Conservation (phyloP, 441 rosid genomes). For the Adansonia grandidieri region DNA sequence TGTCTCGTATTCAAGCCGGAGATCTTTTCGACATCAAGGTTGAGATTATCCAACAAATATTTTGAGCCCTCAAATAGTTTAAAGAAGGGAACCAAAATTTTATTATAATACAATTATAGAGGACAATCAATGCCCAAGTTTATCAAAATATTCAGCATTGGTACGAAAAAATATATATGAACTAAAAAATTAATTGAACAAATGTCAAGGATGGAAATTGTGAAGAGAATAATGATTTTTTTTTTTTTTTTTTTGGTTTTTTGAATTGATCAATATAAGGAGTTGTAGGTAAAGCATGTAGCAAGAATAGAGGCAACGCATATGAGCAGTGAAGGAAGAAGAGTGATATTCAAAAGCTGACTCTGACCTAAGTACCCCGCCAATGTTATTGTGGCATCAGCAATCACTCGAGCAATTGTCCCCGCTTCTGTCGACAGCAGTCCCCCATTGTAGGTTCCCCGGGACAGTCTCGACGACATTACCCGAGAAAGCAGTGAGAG, state of each 20-base stretch:
- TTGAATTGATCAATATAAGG: conserved; percentile 63
- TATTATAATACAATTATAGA: conserved; percentile 21
- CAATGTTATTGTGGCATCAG: conserved; percentile 87
- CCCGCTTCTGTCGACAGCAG: conserved; percentile 97
- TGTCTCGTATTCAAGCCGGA: background rate
- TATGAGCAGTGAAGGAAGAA: conserved; percentile 79
- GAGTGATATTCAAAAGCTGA: conserved; percentile 76
- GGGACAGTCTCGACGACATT: conserved; percentile 95
- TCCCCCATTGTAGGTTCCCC: conserved; percentile 97
- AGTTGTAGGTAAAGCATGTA: conserved; percentile 88
- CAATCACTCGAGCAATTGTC: conserved; percentile 89
- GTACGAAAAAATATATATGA: background rate
- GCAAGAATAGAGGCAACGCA: conserved; percentile 77
- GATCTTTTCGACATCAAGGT: no score
- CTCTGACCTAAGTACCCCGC: conserved; percentile 80
- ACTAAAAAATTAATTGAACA: conserved; percentile 16
- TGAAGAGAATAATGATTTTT: conserved; percentile 19
- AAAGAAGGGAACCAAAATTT: conserved; percentile 7
- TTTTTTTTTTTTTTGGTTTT: background rate
- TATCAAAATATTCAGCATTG: background rate
- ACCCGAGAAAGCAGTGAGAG: conserved; percentile 89
- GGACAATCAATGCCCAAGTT: conserved; percentile 30
- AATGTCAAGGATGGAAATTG: background rate
- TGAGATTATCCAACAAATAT: background rate
- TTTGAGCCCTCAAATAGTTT: background rate